Base-by-base conservation (phyloP, 768 basidiomycete genomes). In the Leccinum pellstonianum region DNA sequence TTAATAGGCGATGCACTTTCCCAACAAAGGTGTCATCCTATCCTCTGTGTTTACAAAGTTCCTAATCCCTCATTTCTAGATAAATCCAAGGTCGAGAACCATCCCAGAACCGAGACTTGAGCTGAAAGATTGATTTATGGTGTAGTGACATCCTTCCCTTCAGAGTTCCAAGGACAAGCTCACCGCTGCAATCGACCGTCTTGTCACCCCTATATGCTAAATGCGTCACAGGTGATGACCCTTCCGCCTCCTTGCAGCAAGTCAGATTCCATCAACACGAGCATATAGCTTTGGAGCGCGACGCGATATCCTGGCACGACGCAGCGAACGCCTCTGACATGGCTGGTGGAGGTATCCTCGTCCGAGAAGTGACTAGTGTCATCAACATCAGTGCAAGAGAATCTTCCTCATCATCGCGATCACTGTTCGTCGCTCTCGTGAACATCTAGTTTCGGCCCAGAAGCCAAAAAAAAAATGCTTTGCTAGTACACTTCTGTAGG, bases 261-360 rank as follows among this genome's bases (percentile, higher is more conserved):
- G 83, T 99, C 49, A 86, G 86, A 62, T 80, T 93, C 15, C 86
- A 95, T 71, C 87, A 95, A 58, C 86, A 93, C 19, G 95, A 98
- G 74, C 90, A 93, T 70, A 90, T 98, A 62, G 95, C 96, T 3
- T 96, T 95, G 87, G 96, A 98, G 69, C 85, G 97, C 33, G 95
- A 98, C 69, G 98, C 97, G 1, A 89, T 98, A 95, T 97, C 94
- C 90, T 97, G 60, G 88, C 81, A 85, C 4, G 90, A 91, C 17
- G 54, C 57, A 25, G 19, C 63, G 23, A 71, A 76, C 47, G 56
- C 77, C 62, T 58, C 74, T 57, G 78, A 76, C 51, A 63, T 72
- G 29, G 64, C 66, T 41, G 67, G 78, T 17, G 86, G 85, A 12
- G 14, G 37, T 1, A 77, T 77, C 15, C 72, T 86, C 15, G 61